Base-by-base conservation (phyloP, 2,329 filamentous ascomycete species). In the Beauveria caledonica region DNA sequence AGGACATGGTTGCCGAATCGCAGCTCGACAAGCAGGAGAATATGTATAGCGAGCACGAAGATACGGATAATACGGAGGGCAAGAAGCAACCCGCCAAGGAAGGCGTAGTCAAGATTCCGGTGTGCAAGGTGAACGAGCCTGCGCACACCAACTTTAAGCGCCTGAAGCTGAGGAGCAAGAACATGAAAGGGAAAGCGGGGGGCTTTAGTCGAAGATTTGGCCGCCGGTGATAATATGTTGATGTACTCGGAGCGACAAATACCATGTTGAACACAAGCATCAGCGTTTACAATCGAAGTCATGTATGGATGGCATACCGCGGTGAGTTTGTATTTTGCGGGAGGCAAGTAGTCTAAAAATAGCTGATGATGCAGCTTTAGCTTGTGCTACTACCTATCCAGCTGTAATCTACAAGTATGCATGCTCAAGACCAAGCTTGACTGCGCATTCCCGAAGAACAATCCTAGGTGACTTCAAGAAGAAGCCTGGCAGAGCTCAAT, bases 71-170 rank as follows among this genome's bases (percentile, higher is more conserved):
- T 64, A 45, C 66, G 65, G 6, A 68, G 71, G 46, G 69, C 65
- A 13, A 68, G 13, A 68, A 61, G 65, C 66, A 62, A 61, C 66
- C 69, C 55, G 17, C 42, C 17, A 57, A 75, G 63, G 76, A 75
- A 42, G 77, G 77, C 17, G 70, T 72, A 40, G 75, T 84, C 49
- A 80, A 79, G 69, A 82, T 80, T 69, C 75, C 75, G 6, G 76
- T 74, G 25, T 79, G 79, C 66, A 88, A 87, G 73, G 82, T 88
- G 54, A 86, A 83, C 66, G 83, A 83, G 63, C 71, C 84, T 65
- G 85, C 85, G 15, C 81, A 87, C 66, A 79, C 84, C 63, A 88
- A 88, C 73, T 88, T 87, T 71, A 84, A 84, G 70, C 74, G 83
- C 60, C 70, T 88, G 62, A 88, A 88, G 75, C 73, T 88, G 68